Conservation (phyloP, 192 early-diverging fungal species). For the Backusella circina region DNA sequence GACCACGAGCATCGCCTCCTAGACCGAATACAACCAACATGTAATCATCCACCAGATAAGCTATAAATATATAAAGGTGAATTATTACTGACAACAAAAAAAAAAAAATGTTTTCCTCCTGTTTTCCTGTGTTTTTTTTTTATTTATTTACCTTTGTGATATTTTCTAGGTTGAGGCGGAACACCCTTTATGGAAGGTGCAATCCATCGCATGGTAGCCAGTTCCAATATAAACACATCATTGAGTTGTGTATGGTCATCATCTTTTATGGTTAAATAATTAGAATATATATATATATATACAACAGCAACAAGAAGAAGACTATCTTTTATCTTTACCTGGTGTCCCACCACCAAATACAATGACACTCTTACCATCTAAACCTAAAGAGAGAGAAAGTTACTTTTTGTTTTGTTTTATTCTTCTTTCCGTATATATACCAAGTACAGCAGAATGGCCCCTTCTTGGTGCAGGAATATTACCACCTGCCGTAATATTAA, state of each 20-base stretch:
- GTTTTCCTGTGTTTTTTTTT: too few relatives aligned
- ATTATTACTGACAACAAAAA: background rate
- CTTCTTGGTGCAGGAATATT: constrained; percentile 31
- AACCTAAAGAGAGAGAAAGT: background rate
- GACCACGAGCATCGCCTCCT: background rate
- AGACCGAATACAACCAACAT: constrained; percentile 27
- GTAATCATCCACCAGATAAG: constrained; percentile 21
- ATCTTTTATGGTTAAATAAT: background rate
- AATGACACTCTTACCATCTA: constrained; percentile 16
- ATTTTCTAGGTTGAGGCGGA: constrained; percentile 27
- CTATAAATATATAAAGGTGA: background rate
- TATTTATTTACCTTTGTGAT: constrained; percentile 19
- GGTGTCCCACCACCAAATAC: constrained; percentile 27
- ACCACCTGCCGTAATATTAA: constrained; percentile 27
- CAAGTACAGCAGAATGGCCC: constrained; percentile 28
- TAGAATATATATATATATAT: background rate
- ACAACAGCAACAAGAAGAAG: background rate
- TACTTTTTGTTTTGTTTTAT: too few relatives aligned
- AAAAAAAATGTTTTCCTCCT: background rate
- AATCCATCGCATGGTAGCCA: constrained; percentile 19
- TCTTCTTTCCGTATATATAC: constrained; percentile 21
- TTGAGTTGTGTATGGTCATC: constrained; percentile 17
- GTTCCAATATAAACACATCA: constrained; percentile 24
- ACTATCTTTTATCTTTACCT: background rate
- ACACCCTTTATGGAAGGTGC: constrained; percentile 21